Conservation (phyloP, 192 early-diverging fungal genomes). For the Lobosporangium transversale region DNA sequence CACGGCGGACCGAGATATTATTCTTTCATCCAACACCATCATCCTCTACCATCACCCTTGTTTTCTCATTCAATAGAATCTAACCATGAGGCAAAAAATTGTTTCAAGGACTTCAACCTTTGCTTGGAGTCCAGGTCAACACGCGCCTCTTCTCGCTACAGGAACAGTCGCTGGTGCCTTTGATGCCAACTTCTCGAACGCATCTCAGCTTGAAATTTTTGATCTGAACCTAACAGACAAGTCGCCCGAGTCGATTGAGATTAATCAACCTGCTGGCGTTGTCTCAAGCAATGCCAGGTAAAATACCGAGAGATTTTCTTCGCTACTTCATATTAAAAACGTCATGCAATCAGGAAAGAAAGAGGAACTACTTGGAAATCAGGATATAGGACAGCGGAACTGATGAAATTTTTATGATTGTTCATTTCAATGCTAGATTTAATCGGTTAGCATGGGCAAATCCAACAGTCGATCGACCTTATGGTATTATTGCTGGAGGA, state of each 20-base stretch:
- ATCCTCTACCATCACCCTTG: neutral
- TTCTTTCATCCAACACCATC: too few relatives aligned
- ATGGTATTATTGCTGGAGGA: conserved; percentile 91
- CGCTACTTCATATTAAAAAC: too few relatives aligned
- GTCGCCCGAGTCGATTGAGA: conserved; percentile 42
- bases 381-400: neutral
- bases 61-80: conserved; percentile 11
- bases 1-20: too few relatives aligned
- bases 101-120: conserved; percentile 86
- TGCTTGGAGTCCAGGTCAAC: conserved; percentile 87
- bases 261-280: conserved; percentile 62
- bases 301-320: too few relatives aligned
- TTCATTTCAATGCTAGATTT: conserved; percentile 68
- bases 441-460: conserved; percentile 90
- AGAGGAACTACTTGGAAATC: too few relatives aligned
- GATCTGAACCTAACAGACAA: conserved; percentile 66
- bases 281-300: conserved; percentile 73
- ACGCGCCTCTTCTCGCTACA: conserved; percentile 80
- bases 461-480: conserved; percentile 55
- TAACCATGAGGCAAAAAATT: conserved; percentile 64
- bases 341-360: too few relatives aligned
- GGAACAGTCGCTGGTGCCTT: conserved; percentile 97
- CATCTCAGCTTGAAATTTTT: conserved; percentile 90
- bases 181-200: conserved; percentile 94
- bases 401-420: neutral